Percentiles rank a stretch among this genome's conserved stretches.
phyloP scores from a whole-genome alignment of 345 rosid genomes.

The Melastoma malabathricum region DNA sequence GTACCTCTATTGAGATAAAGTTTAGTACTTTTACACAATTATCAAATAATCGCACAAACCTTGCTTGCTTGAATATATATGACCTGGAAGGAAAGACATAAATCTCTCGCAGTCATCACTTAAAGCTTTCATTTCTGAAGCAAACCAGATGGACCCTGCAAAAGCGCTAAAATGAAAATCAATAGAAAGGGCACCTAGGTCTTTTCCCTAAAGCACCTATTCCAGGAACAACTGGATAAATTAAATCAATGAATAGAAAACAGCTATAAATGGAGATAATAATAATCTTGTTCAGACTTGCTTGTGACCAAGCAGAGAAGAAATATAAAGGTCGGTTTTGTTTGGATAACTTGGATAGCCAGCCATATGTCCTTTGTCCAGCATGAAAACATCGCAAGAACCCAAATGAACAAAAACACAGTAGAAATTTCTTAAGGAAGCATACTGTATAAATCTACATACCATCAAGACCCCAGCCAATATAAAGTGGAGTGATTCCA shows the following conservation, averaged over 20 bases:
- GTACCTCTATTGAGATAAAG: too few species aligned
- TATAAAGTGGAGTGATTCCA: conserved; percentile 86
- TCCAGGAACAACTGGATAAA: background rate
- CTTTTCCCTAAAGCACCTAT: background rate
- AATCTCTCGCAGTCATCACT: conserved; percentile 92
- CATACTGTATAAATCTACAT: conserved; percentile 4
- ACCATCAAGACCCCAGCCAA: conserved; percentile 98
- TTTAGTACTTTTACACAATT: background rate
- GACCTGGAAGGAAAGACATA: conserved; percentile 81
- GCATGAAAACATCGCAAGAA: too few species aligned
- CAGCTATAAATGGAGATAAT: background rate
- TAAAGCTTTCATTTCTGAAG: conserved; percentile 86
- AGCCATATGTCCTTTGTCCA: too few species aligned
- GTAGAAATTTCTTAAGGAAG: background rate
- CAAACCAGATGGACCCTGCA: conserved; percentile 80
- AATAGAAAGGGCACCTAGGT: background rate
- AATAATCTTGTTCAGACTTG: too few species aligned
- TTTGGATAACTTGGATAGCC: too few species aligned
- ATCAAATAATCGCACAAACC: conserved; percentile 6
- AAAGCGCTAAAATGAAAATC: background rate
- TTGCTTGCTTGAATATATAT: conserved; percentile 81
- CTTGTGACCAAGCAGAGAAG: too few species aligned
- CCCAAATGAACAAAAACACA: too few species aligned
- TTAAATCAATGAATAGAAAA: background rate
- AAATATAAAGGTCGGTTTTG: too few species aligned